phyloP scores from a whole-genome alignment of 352 stramenopile genomes.

The Phytopythium cucurbitacearum region DNA sequence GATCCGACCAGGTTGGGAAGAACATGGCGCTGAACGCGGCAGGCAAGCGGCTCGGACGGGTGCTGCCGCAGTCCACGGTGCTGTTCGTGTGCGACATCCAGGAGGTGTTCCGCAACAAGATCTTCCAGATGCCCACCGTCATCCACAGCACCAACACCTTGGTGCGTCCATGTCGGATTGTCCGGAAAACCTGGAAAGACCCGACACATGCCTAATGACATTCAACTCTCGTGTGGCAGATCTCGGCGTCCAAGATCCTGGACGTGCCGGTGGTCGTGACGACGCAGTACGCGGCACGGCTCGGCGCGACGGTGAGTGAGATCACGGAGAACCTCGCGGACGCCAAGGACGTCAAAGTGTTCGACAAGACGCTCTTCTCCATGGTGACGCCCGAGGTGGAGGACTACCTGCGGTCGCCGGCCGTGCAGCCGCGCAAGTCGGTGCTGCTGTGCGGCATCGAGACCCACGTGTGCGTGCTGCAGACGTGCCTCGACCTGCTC shows the following conservation, averaged over 20 bases:
- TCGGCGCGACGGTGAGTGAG: slow-evolving; percentile 87
- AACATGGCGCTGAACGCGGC: slow-evolving; percentile 22
- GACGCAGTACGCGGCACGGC: slow-evolving; percentile 95
- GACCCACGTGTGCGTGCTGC: slow-evolving; percentile 92
- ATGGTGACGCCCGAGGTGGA: slow-evolving; percentile 96
- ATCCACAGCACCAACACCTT: slow-evolving; percentile 76
- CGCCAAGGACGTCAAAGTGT: slow-evolving; percentile 55
- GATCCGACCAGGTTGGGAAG: no score
- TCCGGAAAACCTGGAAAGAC: no score
- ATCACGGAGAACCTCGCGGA: slow-evolving; percentile 54
- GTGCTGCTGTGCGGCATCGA: slow-evolving; percentile 98
- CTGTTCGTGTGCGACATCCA: slow-evolving; percentile 97
- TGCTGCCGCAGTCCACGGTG: slow-evolving; percentile 65
- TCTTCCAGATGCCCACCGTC: slow-evolving; percentile 91
- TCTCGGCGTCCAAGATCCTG: slow-evolving; percentile 75
- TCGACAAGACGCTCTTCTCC: slow-evolving; percentile 98
- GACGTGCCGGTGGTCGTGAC: slow-evolving; percentile 93
- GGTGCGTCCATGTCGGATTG: slow-evolving; percentile 10
- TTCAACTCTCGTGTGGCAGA: slow-evolving; percentile 6
- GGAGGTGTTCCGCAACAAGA: slow-evolving; percentile 93
- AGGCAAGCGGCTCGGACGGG: slow-evolving; percentile 36
- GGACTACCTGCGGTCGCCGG: slow-evolving; percentile 48
- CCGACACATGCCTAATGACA: no score
- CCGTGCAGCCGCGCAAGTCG: slow-evolving; percentile 54
- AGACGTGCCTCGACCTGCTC: slow-evolving; percentile 96